Percentiles rank a stretch among this genome's conserved stretches.
Evolutionary conservation across 2,329 filamentous ascomycete species (phyloP).

Genomic region (Epichloe sibirici): DNA sequence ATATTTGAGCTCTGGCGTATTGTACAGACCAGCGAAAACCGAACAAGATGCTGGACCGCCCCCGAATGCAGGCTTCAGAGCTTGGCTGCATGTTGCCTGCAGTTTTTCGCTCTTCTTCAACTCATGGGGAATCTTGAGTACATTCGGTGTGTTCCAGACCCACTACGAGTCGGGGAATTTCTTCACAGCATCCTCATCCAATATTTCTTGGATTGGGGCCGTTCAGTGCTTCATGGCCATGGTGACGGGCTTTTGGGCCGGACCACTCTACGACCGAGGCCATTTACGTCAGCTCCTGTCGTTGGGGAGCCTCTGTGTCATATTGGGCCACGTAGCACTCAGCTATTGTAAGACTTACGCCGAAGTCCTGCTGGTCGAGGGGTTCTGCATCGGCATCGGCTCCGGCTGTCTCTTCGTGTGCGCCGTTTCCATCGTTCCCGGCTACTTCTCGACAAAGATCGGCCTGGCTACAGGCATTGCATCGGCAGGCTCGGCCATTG

Average conservation of each 20-base stretch:
- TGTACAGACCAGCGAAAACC: not conserved
- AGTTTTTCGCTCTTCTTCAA: conserved; percentile 5
- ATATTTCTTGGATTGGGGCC: conserved; percentile 34
- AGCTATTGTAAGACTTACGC: conserved; percentile 32
- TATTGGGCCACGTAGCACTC: conserved; percentile 31
- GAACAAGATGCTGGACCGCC: too few relatives aligned
- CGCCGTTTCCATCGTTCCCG: conserved; percentile 23
- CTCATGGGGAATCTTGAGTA: conserved; percentile 24
- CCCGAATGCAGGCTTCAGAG: not conserved
- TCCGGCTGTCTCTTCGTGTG: conserved; percentile 24
- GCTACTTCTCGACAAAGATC: conserved; percentile 24
- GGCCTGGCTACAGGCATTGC: conserved; percentile 19
- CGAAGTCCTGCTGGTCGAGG: conserved; percentile 28
- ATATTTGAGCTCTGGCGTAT: not conserved
- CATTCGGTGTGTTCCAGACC: conserved; percentile 34
- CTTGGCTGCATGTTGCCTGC: conserved; percentile 7
- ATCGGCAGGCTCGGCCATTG: conserved; percentile 15
- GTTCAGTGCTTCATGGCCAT: conserved; percentile 29
- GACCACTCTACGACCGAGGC: conserved; percentile 31
- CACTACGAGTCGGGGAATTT: conserved; percentile 29
- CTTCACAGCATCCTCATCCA: conserved; percentile 18
- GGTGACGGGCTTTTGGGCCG: conserved; percentile 26
- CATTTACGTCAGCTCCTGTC: conserved; percentile 25
- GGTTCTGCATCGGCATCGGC: conserved; percentile 26
- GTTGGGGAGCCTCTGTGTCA: conserved; percentile 22